Conservation (phyloP, 2,329 filamentous ascomycete genomes). For the Cercospora sp. region DNA sequence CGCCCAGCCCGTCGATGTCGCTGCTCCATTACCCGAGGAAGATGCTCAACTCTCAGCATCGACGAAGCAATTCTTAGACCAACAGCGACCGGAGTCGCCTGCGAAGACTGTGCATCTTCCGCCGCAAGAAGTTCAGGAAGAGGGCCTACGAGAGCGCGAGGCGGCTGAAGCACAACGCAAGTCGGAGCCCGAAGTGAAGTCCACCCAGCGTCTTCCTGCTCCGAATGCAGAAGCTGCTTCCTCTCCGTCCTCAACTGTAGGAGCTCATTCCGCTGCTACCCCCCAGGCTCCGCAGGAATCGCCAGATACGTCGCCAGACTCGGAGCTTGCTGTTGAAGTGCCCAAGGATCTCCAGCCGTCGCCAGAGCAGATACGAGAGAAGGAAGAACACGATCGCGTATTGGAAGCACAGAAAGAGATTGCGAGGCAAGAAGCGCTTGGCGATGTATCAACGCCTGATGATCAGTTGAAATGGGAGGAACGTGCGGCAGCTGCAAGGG, state of each 20-base stretch:
- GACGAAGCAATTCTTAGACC: constrained; percentile 29
- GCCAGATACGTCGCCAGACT: constrained; percentile 40
- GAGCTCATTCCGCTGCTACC: constrained; percentile 70
- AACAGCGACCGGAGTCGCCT: constrained; percentile 29
- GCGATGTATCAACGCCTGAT: constrained; percentile 55
- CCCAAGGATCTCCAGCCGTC: constrained; percentile 39
- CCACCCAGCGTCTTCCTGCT: constrained; percentile 29
- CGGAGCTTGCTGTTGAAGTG: constrained; percentile 31
- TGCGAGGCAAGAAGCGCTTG: constrained; percentile 45
- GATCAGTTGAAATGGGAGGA: constrained; percentile 59
- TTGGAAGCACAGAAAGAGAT: constrained; percentile 53
- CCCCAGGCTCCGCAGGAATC: constrained; percentile 60
- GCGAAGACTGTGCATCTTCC: constrained; percentile 51
- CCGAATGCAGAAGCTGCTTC: constrained; percentile 39
- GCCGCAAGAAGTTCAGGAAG: constrained; percentile 52
- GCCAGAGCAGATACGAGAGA: constrained; percentile 42
- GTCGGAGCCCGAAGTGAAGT: constrained; percentile 42
- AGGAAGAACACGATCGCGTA: constrained; percentile 56
- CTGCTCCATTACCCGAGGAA: constrained; percentile 32
- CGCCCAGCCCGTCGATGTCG: constrained; percentile 24
- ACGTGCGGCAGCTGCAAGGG: constrained; percentile 36
- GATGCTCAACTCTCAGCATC: constrained; percentile 30
- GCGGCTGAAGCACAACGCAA: constrained; percentile 41
- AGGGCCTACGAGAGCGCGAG: constrained; percentile 46
- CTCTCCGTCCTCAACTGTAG: constrained; percentile 64